Base-by-base conservation (phyloP, 2,329 filamentous ascomycete genomes). In the Zarea fungicola region DNA sequence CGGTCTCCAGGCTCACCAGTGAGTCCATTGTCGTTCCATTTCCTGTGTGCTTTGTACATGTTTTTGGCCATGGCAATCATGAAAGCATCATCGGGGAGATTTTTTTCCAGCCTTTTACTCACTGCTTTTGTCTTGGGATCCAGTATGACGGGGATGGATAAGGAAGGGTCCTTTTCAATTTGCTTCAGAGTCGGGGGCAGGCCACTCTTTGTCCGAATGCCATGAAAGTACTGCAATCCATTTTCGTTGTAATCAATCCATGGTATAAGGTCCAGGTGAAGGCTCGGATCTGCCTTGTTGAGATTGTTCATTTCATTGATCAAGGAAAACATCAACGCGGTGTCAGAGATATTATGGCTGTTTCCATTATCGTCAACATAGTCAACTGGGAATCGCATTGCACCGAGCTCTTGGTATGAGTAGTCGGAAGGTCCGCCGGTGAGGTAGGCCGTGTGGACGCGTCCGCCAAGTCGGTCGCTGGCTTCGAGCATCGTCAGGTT, bases 321-420 rank as follows among this genome's bases (percentile, higher is more conserved):
- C 2, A 86, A 69, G 58, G 84, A 78, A 61, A 84, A 85, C 0
- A 85, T 79, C 59, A 86, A 71, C 52, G 78, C 73, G 57, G 84
- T 81, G 55, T 85, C 83, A 8, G 75, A 73, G 53, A 85, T 80
- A 51, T 80, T 73, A 53, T 69, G 66, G 0, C 76, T 83, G 56
- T 77, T 70, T 53, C 81, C 80, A n/a, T 70, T 72, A 18, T 69
- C 68, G 3, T 73, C 71, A 2, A 72, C 60, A 53, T 78, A 73
- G 3, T 70, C 72, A 14, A 77, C 69, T 0, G 83, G 82, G 54
- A 85, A 80, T 2, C 81, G 69, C 81, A 85, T 85, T 0, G 81
- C 79, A 0, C 83, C 83, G 78, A 74, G 75, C 59, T 85, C 83
- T 56, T 85, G 81, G 60, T 86, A 85, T 18, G 81, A 80, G 57